Conservation (phyloP, 768 basidiomycete genomes). For the Austroboletus festivus region DNA sequence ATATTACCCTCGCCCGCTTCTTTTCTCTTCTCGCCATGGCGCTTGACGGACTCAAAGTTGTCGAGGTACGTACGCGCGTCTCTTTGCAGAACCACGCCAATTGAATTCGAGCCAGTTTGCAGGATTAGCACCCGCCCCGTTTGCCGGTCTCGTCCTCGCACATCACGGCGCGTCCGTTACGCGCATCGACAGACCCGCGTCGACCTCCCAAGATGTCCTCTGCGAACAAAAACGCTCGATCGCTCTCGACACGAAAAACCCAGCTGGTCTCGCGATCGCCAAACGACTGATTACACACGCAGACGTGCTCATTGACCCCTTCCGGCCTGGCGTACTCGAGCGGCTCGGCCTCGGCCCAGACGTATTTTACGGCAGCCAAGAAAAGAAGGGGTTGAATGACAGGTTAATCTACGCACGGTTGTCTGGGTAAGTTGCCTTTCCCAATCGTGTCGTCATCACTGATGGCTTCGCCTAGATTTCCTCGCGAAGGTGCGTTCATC, state of each 20-base stretch:
- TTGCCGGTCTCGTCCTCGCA: constrained; percentile 72
- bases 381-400: constrained; percentile 51
- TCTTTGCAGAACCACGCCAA: background rate
- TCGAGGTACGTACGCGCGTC: constrained; percentile 37
- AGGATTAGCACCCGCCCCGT: constrained; percentile 79
- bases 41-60: constrained; percentile 46
- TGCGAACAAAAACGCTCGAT: constrained; percentile 76
- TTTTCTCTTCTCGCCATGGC: constrained; percentile 35
- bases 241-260: constrained; percentile 60
- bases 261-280: constrained; percentile 53
- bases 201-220: constrained; percentile 46
- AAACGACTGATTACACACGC: constrained; percentile 58
- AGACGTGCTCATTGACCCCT: constrained; percentile 84
- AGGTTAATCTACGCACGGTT: constrained; percentile 72
- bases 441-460: background rate
- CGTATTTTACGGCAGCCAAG: constrained; percentile 55
- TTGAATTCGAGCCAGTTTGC: constrained; percentile 55
- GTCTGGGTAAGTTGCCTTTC: constrained; percentile 59
- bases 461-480: constrained; percentile 44
- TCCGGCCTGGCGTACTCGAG: constrained; percentile 81
- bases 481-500: constrained; percentile 47
- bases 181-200: constrained; percentile 64
- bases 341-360: constrained; percentile 73
- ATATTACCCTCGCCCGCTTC: background rate
- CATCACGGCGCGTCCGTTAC: constrained; percentile 78